These are phyloP conservation scores for Aspergillus arachidicola DNA, from an alignment of 2,329 filamentous ascomycete species.

Conservation along the genomic window DNA sequence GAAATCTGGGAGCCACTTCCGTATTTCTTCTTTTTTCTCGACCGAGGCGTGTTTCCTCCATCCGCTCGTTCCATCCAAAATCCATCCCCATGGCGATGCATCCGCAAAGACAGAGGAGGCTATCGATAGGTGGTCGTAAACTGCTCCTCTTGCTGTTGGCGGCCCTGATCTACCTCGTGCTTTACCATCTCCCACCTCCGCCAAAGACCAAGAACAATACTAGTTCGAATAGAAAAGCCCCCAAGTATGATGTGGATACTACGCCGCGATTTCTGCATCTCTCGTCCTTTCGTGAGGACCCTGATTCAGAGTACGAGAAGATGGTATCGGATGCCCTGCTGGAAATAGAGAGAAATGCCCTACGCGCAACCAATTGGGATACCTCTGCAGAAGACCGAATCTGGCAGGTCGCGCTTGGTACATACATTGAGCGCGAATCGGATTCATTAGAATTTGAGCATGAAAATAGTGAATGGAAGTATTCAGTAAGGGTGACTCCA, in stretches of 20 bases:
- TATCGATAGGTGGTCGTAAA: background rate
- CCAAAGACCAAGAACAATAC: slow-evolving; percentile 9
- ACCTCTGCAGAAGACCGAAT: slow-evolving; percentile 22
- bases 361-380: slow-evolving; percentile 13
- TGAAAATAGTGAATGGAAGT: slow-evolving; percentile 32
- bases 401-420: slow-evolving; percentile 37
- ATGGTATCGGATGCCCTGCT: slow-evolving; percentile 26
- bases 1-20: background rate
- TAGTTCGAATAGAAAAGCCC: slow-evolving; percentile 9
- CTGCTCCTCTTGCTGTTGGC: slow-evolving; percentile 6
- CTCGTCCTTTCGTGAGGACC: slow-evolving; percentile 31
- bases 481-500: slow-evolving; percentile 22
- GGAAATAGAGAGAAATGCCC: slow-evolving; percentile 23
- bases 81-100: background rate
- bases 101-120: background rate
- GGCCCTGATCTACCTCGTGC: slow-evolving; percentile 10
- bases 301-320: slow-evolving; percentile 32
- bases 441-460: slow-evolving; percentile 32
- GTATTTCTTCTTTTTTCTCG: background rate
- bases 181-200: slow-evolving; percentile 12
- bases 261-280: slow-evolving; percentile 31
- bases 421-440: slow-evolving; percentile 18
- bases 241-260: slow-evolving; percentile 19
- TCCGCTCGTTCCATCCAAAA: background rate
- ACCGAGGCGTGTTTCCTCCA: background rate